Evolutionary conservation across 2,329 filamentous ascomycete species (phyloP), one percentile per base, ranked within the genome.

Genomic region (Botryotinia calthae): DNA sequence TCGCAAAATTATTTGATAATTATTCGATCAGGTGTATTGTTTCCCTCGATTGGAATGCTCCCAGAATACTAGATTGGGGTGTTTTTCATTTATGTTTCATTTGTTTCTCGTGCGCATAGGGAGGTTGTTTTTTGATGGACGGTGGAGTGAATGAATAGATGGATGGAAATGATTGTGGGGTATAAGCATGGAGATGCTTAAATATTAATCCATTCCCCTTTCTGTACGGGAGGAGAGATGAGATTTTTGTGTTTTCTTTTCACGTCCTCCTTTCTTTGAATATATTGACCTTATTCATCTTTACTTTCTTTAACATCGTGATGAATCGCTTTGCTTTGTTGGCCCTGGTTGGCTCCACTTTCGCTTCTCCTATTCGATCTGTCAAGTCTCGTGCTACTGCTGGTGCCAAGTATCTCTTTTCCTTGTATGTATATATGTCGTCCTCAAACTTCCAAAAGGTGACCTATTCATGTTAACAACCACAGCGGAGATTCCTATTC

Each of bases 401-500:
- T 10, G 59, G 44, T 28, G 56, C 69, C 12, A 56, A 71, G 64
- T 71, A 71, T 63, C 59, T 71, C 14, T 71, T 65, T 40, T 71
- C 69, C 16, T 71, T 71, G 59, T 71, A 56, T 8, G 34, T 58
- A 64, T 46, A 14, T 46, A 5, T 14, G 37, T 37, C 42, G 22
- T n/a, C 4, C 4, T 25, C 46, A 14, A 51, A 2, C 1, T 14
- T 10, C 4, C 42, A 37, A 8, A 51, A 2, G 7, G 25, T 28
- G 0, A 37, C n/a, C 25, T 25, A 25, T 37, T 37, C 22, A 34
- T 37, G 10, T 9, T 58, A 22, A 58, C 48, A 37, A 25, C 14
- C n/a, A 10, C 34, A 82, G 81, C 61, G 81, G 81, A 56, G 81
- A 82, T 75, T 81, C 79, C 4, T 82, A 82, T 63, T 79, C 81